Conservation (phyloP, 495 filamentous ascomycete species). For the Clohesyomyces aquaticus region DNA sequence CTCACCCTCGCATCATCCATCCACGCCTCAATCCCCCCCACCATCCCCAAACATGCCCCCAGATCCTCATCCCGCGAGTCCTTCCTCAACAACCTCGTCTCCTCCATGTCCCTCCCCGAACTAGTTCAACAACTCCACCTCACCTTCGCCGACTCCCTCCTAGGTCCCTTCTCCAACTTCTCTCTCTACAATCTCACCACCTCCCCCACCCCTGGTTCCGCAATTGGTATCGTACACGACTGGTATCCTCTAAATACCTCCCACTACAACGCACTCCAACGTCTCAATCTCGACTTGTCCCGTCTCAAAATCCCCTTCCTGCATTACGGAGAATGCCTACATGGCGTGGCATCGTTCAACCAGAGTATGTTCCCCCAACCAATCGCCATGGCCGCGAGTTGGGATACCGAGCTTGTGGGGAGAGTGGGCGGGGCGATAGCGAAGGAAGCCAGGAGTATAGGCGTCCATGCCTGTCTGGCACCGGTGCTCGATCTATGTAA, state of each 20-base stretch:
- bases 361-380: constrained; percentile 52
- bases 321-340: constrained; percentile 50
- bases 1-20: background rate
- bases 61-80: no score
- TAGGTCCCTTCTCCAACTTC: constrained; percentile 50
- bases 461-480: constrained; percentile 50
- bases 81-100: constrained; percentile 21
- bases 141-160: constrained; percentile 52
- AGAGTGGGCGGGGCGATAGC: constrained; percentile 49
- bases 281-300: constrained; percentile 44
- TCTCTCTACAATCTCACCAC: constrained; percentile 46
- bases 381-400: constrained; percentile 45
- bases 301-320: constrained; percentile 47
- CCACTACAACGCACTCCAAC: constrained; percentile 49
- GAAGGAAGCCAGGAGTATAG: constrained; percentile 49
- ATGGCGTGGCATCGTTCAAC: constrained; percentile 51
- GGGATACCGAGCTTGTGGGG: constrained; percentile 48
- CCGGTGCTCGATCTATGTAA: constrained; percentile 53
- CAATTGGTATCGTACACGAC: constrained; percentile 21
- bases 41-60: no score
- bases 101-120: constrained; percentile 28
- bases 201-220: constrained; percentile 6
- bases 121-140: constrained; percentile 51
- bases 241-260: constrained; percentile 49
- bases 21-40: background rate